These are phyloP conservation scores for Bipolaris bicolor DNA, from an alignment of 2,329 filamentous ascomycete species.

Conservation along the genomic window DNA sequence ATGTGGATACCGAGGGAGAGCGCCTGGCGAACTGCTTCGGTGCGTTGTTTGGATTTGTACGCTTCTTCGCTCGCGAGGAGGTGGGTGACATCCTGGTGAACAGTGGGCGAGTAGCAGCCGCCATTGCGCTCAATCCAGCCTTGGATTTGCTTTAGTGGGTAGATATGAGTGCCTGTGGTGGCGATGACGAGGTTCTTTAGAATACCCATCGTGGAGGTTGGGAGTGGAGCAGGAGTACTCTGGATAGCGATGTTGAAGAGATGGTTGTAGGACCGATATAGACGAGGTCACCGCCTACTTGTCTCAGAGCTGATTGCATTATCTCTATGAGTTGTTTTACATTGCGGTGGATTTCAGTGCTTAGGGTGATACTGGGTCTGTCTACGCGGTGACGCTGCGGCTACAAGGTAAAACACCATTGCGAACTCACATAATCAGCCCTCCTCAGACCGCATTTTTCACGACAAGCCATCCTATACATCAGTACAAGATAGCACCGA, in stretches of 20 bases:
- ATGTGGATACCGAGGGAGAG: slow-evolving; percentile 35
- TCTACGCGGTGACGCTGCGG: background rate
- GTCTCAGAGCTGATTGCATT: background rate
- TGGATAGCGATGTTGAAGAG: background rate
- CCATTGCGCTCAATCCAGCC: slow-evolving; percentile 70
- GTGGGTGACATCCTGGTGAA: slow-evolving; percentile 70
- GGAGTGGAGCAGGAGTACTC: too few species aligned
- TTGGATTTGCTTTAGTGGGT: slow-evolving; percentile 60
- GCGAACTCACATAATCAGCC: background rate
- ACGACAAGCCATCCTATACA: background rate
- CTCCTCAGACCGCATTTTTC: background rate
- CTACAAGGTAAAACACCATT: slow-evolving; percentile 20
- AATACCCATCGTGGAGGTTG: slow-evolving; percentile 37
- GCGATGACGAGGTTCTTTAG: slow-evolving; percentile 64
- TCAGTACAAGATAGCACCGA: background rate
- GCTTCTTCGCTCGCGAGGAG: slow-evolving; percentile 70
- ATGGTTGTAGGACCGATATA: background rate
- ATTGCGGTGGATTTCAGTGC: slow-evolving; percentile 9
- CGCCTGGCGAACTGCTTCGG: slow-evolving; percentile 41
- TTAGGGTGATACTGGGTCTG: slow-evolving; percentile 20
- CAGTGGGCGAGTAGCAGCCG: slow-evolving; percentile 61
- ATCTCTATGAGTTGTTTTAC: slow-evolving; percentile 13
- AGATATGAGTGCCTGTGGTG: slow-evolving; percentile 63
- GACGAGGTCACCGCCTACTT: background rate
- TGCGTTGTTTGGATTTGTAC: slow-evolving; percentile 64